phyloP scores from a whole-genome alignment of 345 rosid species.

The Cardamine resedifolia region DNA sequence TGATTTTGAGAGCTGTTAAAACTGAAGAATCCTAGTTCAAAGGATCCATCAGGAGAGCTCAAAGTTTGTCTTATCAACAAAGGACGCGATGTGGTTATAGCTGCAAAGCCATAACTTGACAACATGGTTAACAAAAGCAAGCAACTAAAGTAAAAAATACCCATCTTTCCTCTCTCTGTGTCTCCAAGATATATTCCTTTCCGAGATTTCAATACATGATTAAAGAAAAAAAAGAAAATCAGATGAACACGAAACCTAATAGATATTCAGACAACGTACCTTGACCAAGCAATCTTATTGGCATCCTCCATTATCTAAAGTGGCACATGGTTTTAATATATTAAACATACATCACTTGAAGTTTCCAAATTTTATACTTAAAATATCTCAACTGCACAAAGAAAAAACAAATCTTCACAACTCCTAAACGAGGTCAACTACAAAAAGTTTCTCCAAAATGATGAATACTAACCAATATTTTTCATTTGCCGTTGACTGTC shows the following conservation, averaged over 20 bases:
- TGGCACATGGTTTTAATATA: background rate
- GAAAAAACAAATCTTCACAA: background rate
- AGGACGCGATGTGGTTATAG: slow-evolving; percentile 11
- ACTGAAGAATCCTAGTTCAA: slow-evolving; percentile 35
- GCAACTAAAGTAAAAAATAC: background rate
- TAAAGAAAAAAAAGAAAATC: too few relatives aligned
- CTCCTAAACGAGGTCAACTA: too few relatives aligned
- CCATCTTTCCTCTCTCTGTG: background rate
- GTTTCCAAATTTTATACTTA: too few relatives aligned
- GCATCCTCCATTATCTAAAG: background rate
- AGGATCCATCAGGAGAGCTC: slow-evolving; percentile 21
- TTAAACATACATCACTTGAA: background rate
- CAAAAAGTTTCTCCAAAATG: too few relatives aligned
- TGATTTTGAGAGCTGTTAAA: slow-evolving; percentile 2
- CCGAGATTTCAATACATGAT: background rate
- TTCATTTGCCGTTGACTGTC: background rate
- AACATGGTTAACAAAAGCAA: slow-evolving; percentile 15
- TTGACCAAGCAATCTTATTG: background rate
- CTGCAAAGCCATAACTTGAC: background rate
- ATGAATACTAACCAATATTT: too few relatives aligned
- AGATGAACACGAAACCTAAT: too few relatives aligned
- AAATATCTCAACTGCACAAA: too few relatives aligned
- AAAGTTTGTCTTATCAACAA: slow-evolving; percentile 12
- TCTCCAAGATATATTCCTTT: background rate
- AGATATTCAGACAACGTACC: background rate